A percentile compares a stretch with the other conserved stretches of the same genome.
Evolutionary conservation across 768 basidiomycete genomes (phyloP).

Genomic region (Calocera viscosa): DNA sequence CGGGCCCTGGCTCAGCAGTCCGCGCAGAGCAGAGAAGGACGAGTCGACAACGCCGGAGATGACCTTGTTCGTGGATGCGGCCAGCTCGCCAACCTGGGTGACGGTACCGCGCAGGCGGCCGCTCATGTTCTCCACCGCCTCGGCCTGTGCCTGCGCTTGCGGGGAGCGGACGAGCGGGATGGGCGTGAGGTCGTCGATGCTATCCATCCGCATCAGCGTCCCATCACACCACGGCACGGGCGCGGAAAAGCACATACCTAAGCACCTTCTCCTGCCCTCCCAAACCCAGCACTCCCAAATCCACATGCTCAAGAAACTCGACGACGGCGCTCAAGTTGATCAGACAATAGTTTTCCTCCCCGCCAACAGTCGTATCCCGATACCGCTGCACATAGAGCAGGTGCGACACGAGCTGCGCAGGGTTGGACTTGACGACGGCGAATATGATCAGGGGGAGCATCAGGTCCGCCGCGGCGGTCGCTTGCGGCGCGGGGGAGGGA

Average conservation of each 20-base stretch:
- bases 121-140: constrained; percentile 7
- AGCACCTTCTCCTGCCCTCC: constrained; percentile 38
- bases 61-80: constrained; percentile 65
- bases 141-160: neutral
- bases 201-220: too few species aligned
- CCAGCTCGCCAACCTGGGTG: constrained; percentile 53
- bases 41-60: constrained; percentile 79
- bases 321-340: constrained; percentile 92
- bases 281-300: constrained; percentile 58
- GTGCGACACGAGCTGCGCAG: constrained; percentile 62
- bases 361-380: constrained; percentile 52
- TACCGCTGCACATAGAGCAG: constrained; percentile 41
- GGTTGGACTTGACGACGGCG: constrained; percentile 86
- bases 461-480: constrained; percentile 49
- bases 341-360: constrained; percentile 84
- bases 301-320: constrained; percentile 91
- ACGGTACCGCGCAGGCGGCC: constrained; percentile 59
- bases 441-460: constrained; percentile 89
- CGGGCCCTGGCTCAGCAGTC: constrained; percentile 38
- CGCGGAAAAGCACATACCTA: constrained; percentile 37
- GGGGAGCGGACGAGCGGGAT: constrained; percentile 50
- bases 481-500: neutral
- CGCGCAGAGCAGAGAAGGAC: constrained; percentile 74
- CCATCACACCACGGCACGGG: too few species aligned
- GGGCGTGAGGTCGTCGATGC: constrained; percentile 68